Evolutionary conservation across 2,329 filamentous ascomycete genomes (phyloP), one percentile per base, ranked within the genome.

Genomic region (Aspergillus felis): DNA sequence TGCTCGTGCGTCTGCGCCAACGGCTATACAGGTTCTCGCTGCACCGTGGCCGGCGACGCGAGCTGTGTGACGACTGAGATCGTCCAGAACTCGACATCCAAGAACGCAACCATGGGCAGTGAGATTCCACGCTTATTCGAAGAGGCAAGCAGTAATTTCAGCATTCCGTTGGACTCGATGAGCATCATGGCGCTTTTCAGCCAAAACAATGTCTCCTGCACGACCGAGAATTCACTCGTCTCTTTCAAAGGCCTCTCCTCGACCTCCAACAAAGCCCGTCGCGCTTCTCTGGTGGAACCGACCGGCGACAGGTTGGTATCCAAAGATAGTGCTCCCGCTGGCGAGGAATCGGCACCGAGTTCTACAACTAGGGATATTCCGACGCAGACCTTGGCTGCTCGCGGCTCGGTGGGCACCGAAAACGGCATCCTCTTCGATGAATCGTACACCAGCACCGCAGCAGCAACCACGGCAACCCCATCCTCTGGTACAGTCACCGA

Each of bases 1-100:
- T 97, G 93, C 75, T 88, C 87, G 12, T 99, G 93, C 71, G 85
- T 97, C 47, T 99, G 93, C 74, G 86, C 88, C 24, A 92, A 94
- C 66, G 91, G 92, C 1, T 97, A 93, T 71, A 92, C 89, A 0
- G 87, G 87, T 24, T 75, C 76, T 1, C 81, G 77, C 17, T 90
- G 87, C 68, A 79, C 75, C 1, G 75, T 74, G 4, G 63, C 74
- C 14, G 74, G 78, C 14, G 81, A 82, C 56, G 76, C 81, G 25
- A 76, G 75, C 50, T 90, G 87, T 66, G 81, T 82, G 6, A 85
- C 81, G 0, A 80, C 78, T 2, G 62, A 70, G 35, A 64, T 78
- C 24, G 72, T 74, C 20, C 72, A 78, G 27, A 76, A 77, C 46
- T 66, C 67, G 0, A 68, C 64, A 6, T 62, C 64, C 44, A 76